A percentile compares a stretch with the other conserved stretches of the same genome.
These are phyloP conservation scores for Pleodorina starrii DNA, from an alignment of 139 green algal species.

Conservation along the genomic window DNA sequence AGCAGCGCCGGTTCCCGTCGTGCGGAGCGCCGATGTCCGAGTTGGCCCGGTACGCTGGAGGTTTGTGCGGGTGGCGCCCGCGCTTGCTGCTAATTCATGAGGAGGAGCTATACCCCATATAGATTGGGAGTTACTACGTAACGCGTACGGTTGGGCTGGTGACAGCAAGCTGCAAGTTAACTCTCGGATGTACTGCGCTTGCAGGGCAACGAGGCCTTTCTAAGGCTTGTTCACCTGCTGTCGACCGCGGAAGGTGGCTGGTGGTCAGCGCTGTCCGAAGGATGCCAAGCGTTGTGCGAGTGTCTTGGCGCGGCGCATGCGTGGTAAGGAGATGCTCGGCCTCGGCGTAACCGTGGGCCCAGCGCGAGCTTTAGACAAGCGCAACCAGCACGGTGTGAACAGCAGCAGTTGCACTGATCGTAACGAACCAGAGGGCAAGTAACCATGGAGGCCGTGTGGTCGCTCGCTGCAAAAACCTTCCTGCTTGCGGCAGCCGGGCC, in stretches of 20 bases:
- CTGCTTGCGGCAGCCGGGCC: too few relatives aligned
- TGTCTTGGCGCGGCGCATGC: neutral
- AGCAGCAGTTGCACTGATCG: too few relatives aligned
- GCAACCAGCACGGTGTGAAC: too few relatives aligned
- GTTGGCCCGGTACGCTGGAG: neutral
- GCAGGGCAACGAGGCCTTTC: neutral
- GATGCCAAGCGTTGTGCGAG: neutral
- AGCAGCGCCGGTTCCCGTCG: neutral
- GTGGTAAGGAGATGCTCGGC: neutral
- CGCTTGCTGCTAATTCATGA: too few relatives aligned
- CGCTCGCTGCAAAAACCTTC: too few relatives aligned
- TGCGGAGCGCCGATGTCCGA: neutral
- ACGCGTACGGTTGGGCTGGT: neutral
- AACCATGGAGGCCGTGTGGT: too few relatives aligned
- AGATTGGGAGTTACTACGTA: too few relatives aligned
- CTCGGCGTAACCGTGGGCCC: too few relatives aligned
- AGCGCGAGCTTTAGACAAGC: too few relatives aligned
- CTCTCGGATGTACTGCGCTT: neutral
- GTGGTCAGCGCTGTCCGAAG: neutral
- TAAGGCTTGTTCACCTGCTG: neutral
- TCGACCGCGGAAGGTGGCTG: constrained; percentile 3
- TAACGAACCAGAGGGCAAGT: too few relatives aligned
- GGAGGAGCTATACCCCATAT: too few relatives aligned
- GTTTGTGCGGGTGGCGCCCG: too few relatives aligned
- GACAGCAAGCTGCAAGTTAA: neutral